Evolutionary conservation across 495 filamentous ascomycete genomes (phyloP), one percentile per base, ranked within the genome.

Genomic region (Venustampulla echinocandica): DNA sequence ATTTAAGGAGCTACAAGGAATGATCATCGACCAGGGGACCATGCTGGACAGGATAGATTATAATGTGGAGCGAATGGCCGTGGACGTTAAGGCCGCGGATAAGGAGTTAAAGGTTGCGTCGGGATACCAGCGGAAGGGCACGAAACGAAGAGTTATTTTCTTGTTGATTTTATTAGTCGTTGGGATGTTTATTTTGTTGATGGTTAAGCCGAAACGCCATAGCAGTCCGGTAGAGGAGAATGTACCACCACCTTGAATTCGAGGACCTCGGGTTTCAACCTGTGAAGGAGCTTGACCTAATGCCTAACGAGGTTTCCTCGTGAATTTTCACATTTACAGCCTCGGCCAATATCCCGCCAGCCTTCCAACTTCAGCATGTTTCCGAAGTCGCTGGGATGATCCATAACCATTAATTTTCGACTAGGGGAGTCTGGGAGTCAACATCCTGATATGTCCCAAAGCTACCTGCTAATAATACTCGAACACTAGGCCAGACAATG

Each of bases 21-120:
- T 98, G 89, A 82, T 98, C 46, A 98, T 98, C 49, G 92, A 98
- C 63, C 92, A 98, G 65, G 92, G 92, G 10, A 96, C 87, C 21
- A 88, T 98, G 84, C 77, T 98, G 18, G 92, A 98, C 66, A 77
- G 92, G 27, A 96, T 98, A 57, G 92, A 98, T 61, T 98, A 95
- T 67, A 98, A 98, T 61, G 84, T 98, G 27, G 92, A 98, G 67
- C 73, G 76, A 47, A 95, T 96, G 88, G 79, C 76, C 10, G 78
- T 76, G 19, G 84, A 96, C 57, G 87, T 97, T 23, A 94, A 95
- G 61, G 80, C 73, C 15, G 92, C 92, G 7, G 88, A 92, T 49
- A 90, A 90, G 63, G 92, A 98, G 65, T 73, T 98, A 44, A 85
- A 75, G 51, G 80, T 90, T 47, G 87, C 87, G 64, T 53, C 81